These are phyloP conservation scores for Penicillium crystallinum DNA, from an alignment of 495 filamentous ascomycete species.

Conservation along the genomic window DNA sequence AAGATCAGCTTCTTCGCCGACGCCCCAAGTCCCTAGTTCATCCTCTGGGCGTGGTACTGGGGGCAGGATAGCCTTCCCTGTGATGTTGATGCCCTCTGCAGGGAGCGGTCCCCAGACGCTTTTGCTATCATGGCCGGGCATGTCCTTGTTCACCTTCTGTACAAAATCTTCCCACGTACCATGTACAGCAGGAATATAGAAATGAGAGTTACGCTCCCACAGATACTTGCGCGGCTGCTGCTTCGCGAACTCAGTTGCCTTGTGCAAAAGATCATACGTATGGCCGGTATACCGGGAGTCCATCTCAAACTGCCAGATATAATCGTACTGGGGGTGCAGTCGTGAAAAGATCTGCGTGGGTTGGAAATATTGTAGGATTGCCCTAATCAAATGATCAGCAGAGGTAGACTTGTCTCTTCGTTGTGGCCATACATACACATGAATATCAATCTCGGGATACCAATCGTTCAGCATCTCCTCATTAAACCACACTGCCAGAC, in stretches of 20 bases:
- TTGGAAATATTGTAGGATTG: constrained; percentile 20
- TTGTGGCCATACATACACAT: constrained; percentile 3
- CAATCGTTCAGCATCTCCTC: constrained; percentile 28
- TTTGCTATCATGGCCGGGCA: constrained; percentile 5
- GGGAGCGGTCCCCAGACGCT: constrained; percentile 56
- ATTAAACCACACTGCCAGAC: constrained; percentile 58
- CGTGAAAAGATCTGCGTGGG: constrained; percentile 40
- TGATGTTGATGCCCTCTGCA: constrained; percentile 27
- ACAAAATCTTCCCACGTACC: constrained; percentile 30
- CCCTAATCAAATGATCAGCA: constrained; percentile 8
- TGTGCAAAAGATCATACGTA: constrained; percentile 54
- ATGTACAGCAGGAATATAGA: constrained; percentile 59
- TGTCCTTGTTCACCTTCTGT: constrained; percentile 2
- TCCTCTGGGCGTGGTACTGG: constrained; percentile 45
- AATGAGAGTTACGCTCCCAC: constrained; percentile 69
- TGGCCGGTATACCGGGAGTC: constrained; percentile 64
- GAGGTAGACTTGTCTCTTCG: background rate
- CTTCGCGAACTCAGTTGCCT: constrained; percentile 50
- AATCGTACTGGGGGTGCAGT: constrained; percentile 59
- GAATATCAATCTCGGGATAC: constrained; percentile 14
- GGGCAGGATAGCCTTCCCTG: constrained; percentile 47
- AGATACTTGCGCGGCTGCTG: constrained; percentile 58
- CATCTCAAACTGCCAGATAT: constrained; percentile 69
- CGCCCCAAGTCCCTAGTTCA: constrained; percentile 62
- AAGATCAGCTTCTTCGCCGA: constrained; percentile 69